Evolutionary conservation across 371 early-diverging fungal species (phyloP).

Genomic region (Nematocida parisii): DNA sequence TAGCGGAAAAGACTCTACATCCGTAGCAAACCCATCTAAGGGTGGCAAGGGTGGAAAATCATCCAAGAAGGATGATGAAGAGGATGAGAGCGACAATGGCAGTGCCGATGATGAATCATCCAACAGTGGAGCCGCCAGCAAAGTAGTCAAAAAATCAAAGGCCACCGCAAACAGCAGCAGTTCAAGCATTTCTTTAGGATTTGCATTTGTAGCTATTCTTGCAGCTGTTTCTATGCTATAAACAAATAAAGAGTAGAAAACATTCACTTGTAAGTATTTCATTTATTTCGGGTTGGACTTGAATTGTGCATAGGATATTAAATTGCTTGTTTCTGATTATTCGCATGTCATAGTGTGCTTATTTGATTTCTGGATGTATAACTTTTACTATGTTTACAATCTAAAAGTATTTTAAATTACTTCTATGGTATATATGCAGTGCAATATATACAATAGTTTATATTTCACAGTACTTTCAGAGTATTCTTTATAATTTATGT

Average conservation of each 20-base stretch:
- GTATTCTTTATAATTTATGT: too few relatives aligned
- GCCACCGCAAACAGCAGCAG: conserved; percentile 25
- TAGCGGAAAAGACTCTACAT: neutral
- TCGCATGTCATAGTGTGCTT: too few relatives aligned
- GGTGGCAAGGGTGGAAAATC: neutral
- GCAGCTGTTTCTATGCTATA: conserved; percentile 30
- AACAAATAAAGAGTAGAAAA: conserved; percentile 3
- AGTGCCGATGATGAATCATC: neutral
- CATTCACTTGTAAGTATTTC: neutral
- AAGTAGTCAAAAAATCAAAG: conserved; percentile 21
- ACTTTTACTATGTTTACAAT: too few relatives aligned
- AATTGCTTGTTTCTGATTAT: too few relatives aligned
- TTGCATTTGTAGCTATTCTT: conserved; percentile 30
- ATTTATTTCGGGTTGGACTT: too few relatives aligned
- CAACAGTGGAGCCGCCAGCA: neutral
- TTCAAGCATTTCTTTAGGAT: conserved; percentile 18
- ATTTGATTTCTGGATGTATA: too few relatives aligned
- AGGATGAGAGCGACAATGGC: neutral
- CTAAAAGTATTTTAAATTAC: too few relatives aligned
- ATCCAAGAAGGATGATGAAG: neutral
- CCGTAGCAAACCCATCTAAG: neutral
- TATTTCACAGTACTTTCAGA: too few relatives aligned
- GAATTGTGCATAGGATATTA: too few relatives aligned
- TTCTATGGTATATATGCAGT: too few relatives aligned
- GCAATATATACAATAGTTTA: too few relatives aligned